Evolutionary conservation across 2,329 filamentous ascomycete genomes (phyloP), one percentile per base, ranked within the genome.

Genomic region (Aureobasidium sp.): DNA sequence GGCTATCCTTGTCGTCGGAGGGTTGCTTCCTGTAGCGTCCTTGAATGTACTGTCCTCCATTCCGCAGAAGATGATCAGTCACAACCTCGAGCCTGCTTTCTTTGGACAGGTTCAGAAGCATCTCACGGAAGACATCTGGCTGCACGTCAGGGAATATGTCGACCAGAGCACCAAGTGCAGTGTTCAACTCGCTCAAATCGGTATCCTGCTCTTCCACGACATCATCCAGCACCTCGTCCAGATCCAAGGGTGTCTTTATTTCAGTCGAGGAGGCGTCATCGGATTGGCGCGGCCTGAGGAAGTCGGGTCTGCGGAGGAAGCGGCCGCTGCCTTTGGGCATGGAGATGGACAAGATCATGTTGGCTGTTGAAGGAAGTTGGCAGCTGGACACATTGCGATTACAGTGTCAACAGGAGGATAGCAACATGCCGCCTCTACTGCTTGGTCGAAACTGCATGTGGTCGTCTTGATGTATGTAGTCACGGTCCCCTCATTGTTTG

Each of bases 131-230:
- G 20, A 92, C 89, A 67, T 92, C 88, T 64, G 89, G 80, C 73
- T 91, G 87, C n/a, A 92, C 80, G 73, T 92, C 85, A 32, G 90
- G 90, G 67, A 94, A 94, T 9, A 92, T 81, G 52, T 84, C 84
- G 26, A 85, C 84, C 47, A 94, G 82, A 13, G 82, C 84, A 64
- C 84, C 82, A 65, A 94, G 83, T 67, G 85, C 82, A 56, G 79
- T 78, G 75, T 93, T 93, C 53, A 93, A 80, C 63, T 87, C 84
- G 66, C 83, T 79, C 27, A 91, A 79, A 68, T 90, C 83, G 42
- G 83, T 82, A 64, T 87, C 83, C 65, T 87, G 83, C 13, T 70
- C 63, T 47, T 65, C 50, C 5, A 50, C 57, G 3, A 61, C 36
- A 32, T 32, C 23, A 15, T n/a, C 29, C 15, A 55, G 32, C 51